phyloP scores from a whole-genome alignment of 768 basidiomycete species.

The Leccinum variicolor region DNA sequence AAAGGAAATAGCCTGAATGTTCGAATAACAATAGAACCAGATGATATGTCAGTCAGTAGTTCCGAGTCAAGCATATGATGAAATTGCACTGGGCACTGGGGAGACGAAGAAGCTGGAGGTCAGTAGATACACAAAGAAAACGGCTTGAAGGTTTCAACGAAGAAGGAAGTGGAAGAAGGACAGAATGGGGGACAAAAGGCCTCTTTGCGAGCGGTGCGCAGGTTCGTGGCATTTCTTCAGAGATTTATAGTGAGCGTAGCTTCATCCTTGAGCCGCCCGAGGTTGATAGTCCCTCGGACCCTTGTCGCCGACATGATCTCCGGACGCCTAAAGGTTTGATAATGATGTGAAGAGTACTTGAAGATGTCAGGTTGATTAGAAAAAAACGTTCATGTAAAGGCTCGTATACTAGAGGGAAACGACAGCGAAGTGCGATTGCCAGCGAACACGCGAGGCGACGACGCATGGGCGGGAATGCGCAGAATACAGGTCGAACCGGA shows the following conservation, averaged over 20 bases:
- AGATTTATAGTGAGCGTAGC: conserved; percentile 5
- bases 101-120: neutral
- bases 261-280: conserved; percentile 12
- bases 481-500: too few species aligned
- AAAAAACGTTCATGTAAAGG: neutral
- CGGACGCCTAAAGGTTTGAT: neutral
- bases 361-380: neutral
- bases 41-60: neutral
- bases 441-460: too few species aligned
- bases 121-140: neutral
- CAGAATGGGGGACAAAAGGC: neutral
- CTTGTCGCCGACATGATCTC: neutral
- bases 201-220: neutral
- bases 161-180: neutral
- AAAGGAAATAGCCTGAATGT: too few species aligned
- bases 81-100: neutral
- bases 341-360: neutral
- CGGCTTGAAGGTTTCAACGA: neutral
- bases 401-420: neutral
- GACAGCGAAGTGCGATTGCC: too few species aligned
- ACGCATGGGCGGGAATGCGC: too few species aligned
- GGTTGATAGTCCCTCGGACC: neutral
- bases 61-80: too few species aligned
- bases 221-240: neutral
- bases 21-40: neutral